A percentile compares a stretch with the other conserved stretches of the same genome.
Evolutionary conservation across 352 stramenopile genomes (phyloP).

Genomic region (Phytophthora pini): DNA sequence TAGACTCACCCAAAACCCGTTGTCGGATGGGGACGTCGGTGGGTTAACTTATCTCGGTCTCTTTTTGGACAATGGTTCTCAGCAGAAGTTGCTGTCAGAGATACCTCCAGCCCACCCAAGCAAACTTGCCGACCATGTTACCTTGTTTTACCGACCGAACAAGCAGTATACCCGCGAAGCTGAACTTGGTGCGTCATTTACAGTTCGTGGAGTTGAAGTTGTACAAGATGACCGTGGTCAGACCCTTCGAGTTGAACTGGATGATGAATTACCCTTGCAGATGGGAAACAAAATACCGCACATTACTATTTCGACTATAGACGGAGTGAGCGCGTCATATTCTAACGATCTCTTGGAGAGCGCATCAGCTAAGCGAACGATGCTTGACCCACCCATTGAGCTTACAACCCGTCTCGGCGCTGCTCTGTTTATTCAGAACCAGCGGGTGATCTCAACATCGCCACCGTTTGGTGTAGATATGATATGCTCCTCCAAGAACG

Average conservation of each 20-base stretch:
- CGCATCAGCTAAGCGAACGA: conserved; percentile 22
- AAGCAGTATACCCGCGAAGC: conserved; percentile 54
- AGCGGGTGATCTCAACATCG: conserved; percentile 36
- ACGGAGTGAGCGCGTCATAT: conserved; percentile 58
- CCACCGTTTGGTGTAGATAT: conserved; percentile 43
- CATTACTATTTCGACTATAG: conserved; percentile 63
- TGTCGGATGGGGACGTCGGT: conserved; percentile 49
- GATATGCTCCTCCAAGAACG: not conserved
- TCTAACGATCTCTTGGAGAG: conserved; percentile 68
- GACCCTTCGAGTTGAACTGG: conserved; percentile 55
- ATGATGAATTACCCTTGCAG: conserved; percentile 40
- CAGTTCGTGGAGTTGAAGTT: conserved; percentile 42
- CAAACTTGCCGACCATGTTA: conserved; percentile 69
- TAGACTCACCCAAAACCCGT: conserved; percentile 52
- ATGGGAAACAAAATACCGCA: conserved; percentile 66
- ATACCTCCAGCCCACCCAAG: conserved; percentile 42
- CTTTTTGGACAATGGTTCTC: conserved; percentile 47
- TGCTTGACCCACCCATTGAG: conserved; percentile 27
- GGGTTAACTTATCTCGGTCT: conserved; percentile 61
- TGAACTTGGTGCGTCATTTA: conserved; percentile 49
- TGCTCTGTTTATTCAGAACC: conserved; percentile 49
- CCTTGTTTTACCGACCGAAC: conserved; percentile 66
- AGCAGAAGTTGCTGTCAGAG: conserved; percentile 40
- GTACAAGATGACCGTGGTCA: conserved; percentile 58
- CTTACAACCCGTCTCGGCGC: conserved; percentile 40